Evolutionary conservation across 1,284 basidiomycete species (phyloP).

Genomic region (Microbotryum scabiosae): DNA sequence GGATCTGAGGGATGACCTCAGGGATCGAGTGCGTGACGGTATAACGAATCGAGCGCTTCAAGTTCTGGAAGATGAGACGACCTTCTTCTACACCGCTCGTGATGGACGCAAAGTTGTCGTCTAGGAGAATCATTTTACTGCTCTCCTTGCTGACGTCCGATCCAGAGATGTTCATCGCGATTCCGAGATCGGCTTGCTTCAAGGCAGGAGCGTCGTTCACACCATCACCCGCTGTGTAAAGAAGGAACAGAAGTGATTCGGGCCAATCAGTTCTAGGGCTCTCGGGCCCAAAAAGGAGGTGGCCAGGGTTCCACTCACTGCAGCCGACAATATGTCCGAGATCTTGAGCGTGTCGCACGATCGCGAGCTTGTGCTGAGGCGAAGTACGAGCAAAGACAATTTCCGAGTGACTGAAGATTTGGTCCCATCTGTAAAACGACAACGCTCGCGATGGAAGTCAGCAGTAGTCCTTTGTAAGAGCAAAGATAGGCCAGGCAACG

Average conservation of each 20-base stretch:
- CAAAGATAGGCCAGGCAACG: neutral
- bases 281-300: too few relatives aligned
- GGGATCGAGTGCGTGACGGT: slow-evolving; percentile 60
- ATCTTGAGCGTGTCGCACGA: slow-evolving; percentile 61
- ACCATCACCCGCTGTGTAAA: slow-evolving; percentile 45
- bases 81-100: slow-evolving; percentile 59
- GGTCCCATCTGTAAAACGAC: neutral
- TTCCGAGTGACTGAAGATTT: slow-evolving; percentile 57
- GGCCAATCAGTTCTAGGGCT: too few relatives aligned
- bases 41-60: slow-evolving; percentile 58
- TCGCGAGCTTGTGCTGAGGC: slow-evolving; percentile 62
- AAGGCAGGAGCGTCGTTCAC: slow-evolving; percentile 55
- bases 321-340: slow-evolving; percentile 57
- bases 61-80: slow-evolving; percentile 53
- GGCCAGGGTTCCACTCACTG: slow-evolving; percentile 39
- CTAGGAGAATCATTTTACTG: slow-evolving; percentile 58
- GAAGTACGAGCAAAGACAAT: slow-evolving; percentile 64
- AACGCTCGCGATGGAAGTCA: neutral
- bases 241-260: too few relatives aligned
- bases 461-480: slow-evolving; percentile 50
- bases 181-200: slow-evolving; percentile 54
- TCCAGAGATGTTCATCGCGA: slow-evolving; percentile 65
- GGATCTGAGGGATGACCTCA: slow-evolving; percentile 51
- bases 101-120: slow-evolving; percentile 66
- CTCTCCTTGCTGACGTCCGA: slow-evolving; percentile 60